A percentile compares a stretch with the other conserved stretches of the same genome.
Conservation (phyloP, 1,139 yeast species). For the Lodderomyces metapsilosis region DNA sequence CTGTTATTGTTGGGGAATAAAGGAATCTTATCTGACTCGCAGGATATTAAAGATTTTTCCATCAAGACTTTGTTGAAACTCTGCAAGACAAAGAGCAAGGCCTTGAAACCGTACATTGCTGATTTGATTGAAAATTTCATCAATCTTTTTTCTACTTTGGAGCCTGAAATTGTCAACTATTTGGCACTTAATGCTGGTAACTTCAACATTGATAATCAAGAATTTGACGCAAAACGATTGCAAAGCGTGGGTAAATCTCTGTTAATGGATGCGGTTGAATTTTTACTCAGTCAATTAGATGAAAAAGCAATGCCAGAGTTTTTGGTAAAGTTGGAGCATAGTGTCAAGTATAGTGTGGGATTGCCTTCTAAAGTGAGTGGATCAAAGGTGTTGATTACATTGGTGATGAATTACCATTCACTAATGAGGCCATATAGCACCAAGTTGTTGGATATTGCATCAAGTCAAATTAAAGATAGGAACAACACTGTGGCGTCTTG, state of each 20-base stretch:
- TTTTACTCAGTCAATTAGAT: conserved; percentile 58
- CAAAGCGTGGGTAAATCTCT: conserved; percentile 80
- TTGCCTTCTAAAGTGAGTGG: conserved; percentile 90
- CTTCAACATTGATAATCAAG: conserved; percentile 68
- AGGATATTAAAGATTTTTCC: conserved; percentile 78
- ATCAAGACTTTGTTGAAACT: conserved; percentile 69
- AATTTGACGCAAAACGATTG: conserved; percentile 75
- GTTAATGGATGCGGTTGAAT: conserved; percentile 84
- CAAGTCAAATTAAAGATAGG: conserved; percentile 62
- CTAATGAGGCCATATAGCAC: conserved; percentile 62
- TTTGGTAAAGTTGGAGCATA: conserved; percentile 44
- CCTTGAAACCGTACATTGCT: conserved; percentile 69
- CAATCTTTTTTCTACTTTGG: conserved; percentile 76
- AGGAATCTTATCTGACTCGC: conserved; percentile 82
- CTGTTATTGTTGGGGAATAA: conserved; percentile 80
- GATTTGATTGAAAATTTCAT: conserved; percentile 67
- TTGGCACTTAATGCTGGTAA: conserved; percentile 86
- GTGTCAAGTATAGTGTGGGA: conserved; percentile 74
- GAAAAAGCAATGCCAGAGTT: conserved; percentile 51
- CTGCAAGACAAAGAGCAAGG: conserved; percentile 58
- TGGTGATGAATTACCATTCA: conserved; percentile 58
- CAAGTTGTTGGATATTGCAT: conserved; percentile 54
- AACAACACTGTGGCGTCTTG: conserved; percentile 74
- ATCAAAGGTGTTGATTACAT: conserved; percentile 67
- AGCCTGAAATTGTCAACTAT: conserved; percentile 88